Evolutionary conservation across 2,329 filamentous ascomycete species (phyloP), one percentile per base, ranked within the genome.

Genomic region (Piedraia hortae): DNA sequence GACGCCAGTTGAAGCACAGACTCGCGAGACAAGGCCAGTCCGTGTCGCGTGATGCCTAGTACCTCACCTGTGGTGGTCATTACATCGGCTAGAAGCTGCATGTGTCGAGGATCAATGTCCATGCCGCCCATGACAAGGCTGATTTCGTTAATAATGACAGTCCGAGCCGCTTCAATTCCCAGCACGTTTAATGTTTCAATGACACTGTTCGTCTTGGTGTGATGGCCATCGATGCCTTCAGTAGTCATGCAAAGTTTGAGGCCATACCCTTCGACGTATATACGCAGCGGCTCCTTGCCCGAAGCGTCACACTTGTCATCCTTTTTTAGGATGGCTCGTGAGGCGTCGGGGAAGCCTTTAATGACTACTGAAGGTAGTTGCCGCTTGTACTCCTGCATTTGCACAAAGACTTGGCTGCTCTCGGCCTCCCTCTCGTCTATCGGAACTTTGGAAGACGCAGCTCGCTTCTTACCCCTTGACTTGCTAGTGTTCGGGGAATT

Each of bases 61-160:
- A 97, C 74, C 34, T 93, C 82, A 22, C 85, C 85, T 52, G 91
- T 93, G 58, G 82, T 93, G 1, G 85, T 93, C 85, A 97, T 97
- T 24, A 91, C 80, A 39, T 97, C 85, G 6, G 85, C 82, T 2
- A 97, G 62, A 10, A 97, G 60, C 43, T 91, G 72, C 78, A 97
- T 93, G 50, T 97, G 85, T 25, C 85, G 73, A 19, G 80, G 82
- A 47, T 97, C 85, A 37, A 97, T 93, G 45, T 64, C 67, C 78
- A 97, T 91, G 42, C 70, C 66, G 16, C 63, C 63, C 80, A 93
- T 97, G 40, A 93, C 85, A 23, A 59, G 57, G 23, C 58, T 60
- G 37, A 97, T 93, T 51, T 97, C 85, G 20, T 61, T 54, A 21
- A 85, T 73, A 38, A 97, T 93, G 4, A 80, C 89, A 3, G 60